A percentile compares a stretch with the other conserved stretches of the same genome.
phyloP scores from a whole-genome alignment of 2,329 filamentous ascomycete genomes.

The Metarhizium album region DNA sequence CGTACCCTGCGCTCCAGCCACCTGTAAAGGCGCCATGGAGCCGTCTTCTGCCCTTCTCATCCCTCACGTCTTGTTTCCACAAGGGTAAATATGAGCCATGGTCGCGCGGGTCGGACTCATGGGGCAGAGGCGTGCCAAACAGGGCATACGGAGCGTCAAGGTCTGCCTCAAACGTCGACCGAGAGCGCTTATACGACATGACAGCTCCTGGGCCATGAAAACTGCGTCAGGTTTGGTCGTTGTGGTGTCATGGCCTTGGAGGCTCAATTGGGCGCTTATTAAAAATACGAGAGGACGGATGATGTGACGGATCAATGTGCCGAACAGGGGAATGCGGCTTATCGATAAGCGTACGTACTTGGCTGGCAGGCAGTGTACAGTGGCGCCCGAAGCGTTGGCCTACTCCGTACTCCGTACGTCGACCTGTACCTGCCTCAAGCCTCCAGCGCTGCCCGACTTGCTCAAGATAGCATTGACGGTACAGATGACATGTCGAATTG shows the following conservation, averaged over 20 bases:
- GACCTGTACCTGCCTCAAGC: no score
- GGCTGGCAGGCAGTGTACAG: no score
- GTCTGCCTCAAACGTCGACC: slow-evolving; percentile 68
- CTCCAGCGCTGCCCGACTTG: no score
- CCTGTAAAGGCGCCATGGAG: slow-evolving; percentile 95
- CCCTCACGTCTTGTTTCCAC: slow-evolving; percentile 98
- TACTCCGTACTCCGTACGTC: no score
- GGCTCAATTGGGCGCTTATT: no score
- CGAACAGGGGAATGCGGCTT: no score
- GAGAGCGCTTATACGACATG: slow-evolving; percentile 75
- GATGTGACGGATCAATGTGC: not conserved
- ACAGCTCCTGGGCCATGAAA: slow-evolving; percentile 8
- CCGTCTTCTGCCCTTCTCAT: slow-evolving; percentile 81
- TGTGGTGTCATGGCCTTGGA: not conserved
- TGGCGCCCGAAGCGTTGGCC: no score
- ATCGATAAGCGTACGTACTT: no score
- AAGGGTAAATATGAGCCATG: slow-evolving; percentile 86
- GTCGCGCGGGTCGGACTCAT: slow-evolving; percentile 68
- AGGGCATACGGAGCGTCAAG: slow-evolving; percentile 62
- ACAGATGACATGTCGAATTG: no score
- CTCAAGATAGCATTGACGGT: no score
- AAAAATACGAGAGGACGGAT: not conserved
- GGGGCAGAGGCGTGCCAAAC: slow-evolving; percentile 78
- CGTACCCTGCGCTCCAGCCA: slow-evolving; percentile 90
- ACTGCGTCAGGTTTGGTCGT: not conserved